Conservation (phyloP, 2,329 filamentous ascomycete species). For the Davidsoniella australis region DNA sequence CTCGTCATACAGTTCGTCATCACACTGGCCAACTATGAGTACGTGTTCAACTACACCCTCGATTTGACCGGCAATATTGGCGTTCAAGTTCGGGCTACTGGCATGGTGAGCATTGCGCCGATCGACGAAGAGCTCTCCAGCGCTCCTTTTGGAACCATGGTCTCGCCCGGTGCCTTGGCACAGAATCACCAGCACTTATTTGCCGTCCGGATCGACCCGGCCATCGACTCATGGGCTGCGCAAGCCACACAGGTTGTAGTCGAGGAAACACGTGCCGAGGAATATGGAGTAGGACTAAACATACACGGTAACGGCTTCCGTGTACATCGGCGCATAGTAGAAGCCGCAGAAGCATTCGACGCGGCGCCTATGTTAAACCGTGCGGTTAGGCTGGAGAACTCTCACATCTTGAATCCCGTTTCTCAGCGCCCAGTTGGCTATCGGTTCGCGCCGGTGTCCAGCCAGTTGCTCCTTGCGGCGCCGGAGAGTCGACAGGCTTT, state of each 20-base stretch:
- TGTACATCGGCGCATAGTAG: slow-evolving; percentile 30
- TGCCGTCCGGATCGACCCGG: slow-evolving; percentile 45
- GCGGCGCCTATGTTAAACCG: slow-evolving; percentile 36
- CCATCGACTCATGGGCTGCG: slow-evolving; percentile 32
- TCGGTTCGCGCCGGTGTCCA: slow-evolving; percentile 28
- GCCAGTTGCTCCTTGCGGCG: slow-evolving; percentile 31
- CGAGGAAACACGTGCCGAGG: slow-evolving; percentile 22
- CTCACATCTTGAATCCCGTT: slow-evolving; percentile 26
- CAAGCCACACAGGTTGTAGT: slow-evolving; percentile 32
- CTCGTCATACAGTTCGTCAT: slow-evolving; percentile 53
- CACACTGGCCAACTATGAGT: slow-evolving; percentile 56
- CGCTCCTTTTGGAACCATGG: slow-evolving; percentile 40
- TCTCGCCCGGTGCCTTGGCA: slow-evolving; percentile 45
- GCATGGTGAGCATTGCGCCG: slow-evolving; percentile 43
- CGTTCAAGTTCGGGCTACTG: slow-evolving; percentile 47
- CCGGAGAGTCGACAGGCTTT: slow-evolving; percentile 25
- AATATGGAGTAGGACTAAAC: slow-evolving; percentile 34
- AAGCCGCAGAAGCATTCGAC: slow-evolving; percentile 30
- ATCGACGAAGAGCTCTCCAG: slow-evolving; percentile 36
- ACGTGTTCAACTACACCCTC: slow-evolving; percentile 35
- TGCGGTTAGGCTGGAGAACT: slow-evolving; percentile 31
- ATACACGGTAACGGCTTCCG: slow-evolving; percentile 45
- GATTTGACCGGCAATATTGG: slow-evolving; percentile 44
- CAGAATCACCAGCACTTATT: slow-evolving; percentile 60
- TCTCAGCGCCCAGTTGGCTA: slow-evolving; percentile 34